phyloP scores from a whole-genome alignment of 169 alveolate genomes.

The Eimeria sp. region DNA sequence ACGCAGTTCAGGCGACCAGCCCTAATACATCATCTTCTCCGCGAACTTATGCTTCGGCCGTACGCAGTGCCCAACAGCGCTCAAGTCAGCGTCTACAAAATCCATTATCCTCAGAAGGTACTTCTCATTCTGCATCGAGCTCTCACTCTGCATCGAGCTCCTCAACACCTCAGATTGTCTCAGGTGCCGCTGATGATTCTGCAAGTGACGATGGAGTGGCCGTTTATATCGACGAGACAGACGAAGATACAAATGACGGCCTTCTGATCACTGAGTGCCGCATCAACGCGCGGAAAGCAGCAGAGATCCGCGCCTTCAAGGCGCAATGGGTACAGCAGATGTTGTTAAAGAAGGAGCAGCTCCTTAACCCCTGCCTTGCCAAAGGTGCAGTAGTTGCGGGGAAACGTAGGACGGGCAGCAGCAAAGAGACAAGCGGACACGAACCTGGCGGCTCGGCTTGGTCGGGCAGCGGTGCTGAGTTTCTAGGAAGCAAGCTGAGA shows the following conservation, averaged over 20 bases:
- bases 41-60: neutral
- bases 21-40: too few species aligned
- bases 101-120: neutral
- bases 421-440: neutral
- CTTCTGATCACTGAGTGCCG: slow-evolving; percentile 33
- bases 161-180: neutral
- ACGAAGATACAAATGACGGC: slow-evolving; percentile 21
- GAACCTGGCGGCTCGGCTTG: neutral
- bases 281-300: slow-evolving; percentile 8
- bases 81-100: neutral
- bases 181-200: neutral
- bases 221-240: slow-evolving; percentile 61
- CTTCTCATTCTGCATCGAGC: neutral
- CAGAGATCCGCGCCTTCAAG: slow-evolving; percentile 39
- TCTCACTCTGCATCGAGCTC: neutral
- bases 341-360: slow-evolving; percentile 1
- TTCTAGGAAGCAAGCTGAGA: slow-evolving; percentile 11
- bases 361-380: slow-evolving; percentile 8
- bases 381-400: neutral
- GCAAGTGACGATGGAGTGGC: slow-evolving; percentile 66
- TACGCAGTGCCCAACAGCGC: neutral
- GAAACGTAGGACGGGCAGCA: neutral
- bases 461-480: slow-evolving; percentile 33
- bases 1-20: neutral
- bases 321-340: slow-evolving; percentile 48